Conservation (phyloP, 2,329 filamentous ascomycete genomes). For the Stagonosporopsis chrysanthemi region DNA sequence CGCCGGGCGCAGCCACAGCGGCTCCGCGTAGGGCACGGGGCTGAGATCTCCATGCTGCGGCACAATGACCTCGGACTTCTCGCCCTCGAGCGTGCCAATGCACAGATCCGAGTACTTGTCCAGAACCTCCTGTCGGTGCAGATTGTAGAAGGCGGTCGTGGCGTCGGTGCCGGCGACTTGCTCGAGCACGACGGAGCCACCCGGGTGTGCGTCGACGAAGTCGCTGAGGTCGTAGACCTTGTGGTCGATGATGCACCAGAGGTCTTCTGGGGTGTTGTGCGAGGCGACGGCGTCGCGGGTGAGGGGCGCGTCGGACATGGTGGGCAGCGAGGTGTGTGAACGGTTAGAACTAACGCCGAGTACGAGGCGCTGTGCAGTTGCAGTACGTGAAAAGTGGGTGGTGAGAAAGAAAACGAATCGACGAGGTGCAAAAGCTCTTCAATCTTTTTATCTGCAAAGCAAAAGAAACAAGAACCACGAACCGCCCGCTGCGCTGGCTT, state of each 20-base stretch:
- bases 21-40: slow-evolving; percentile 82
- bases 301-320: slow-evolving; percentile 48
- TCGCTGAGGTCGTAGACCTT: slow-evolving; percentile 87
- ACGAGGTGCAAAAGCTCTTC: neutral
- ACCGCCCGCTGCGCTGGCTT: no score
- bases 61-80: slow-evolving; percentile 76
- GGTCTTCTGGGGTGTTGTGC: slow-evolving; percentile 76
- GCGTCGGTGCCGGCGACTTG: slow-evolving; percentile 85
- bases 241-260: slow-evolving; percentile 87
- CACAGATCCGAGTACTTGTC: slow-evolving; percentile 77
- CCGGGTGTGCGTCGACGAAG: slow-evolving; percentile 85
- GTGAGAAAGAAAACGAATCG: no score
- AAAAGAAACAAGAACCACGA: no score
- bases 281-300: slow-evolving; percentile 71
- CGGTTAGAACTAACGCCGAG: neutral
- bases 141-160: slow-evolving; percentile 86
- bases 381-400: no score
- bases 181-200: slow-evolving; percentile 78
- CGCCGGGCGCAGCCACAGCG: slow-evolving; percentile 78
- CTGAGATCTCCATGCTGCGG: slow-evolving; percentile 75
- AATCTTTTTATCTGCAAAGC: no score
- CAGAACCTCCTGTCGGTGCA: slow-evolving; percentile 89
- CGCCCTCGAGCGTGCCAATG: slow-evolving; percentile 77
- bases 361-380: neutral
- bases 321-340: slow-evolving; percentile 11